phyloP scores from a whole-genome alignment of 305 asterid genomes.

The Fraxinus nigra region DNA sequence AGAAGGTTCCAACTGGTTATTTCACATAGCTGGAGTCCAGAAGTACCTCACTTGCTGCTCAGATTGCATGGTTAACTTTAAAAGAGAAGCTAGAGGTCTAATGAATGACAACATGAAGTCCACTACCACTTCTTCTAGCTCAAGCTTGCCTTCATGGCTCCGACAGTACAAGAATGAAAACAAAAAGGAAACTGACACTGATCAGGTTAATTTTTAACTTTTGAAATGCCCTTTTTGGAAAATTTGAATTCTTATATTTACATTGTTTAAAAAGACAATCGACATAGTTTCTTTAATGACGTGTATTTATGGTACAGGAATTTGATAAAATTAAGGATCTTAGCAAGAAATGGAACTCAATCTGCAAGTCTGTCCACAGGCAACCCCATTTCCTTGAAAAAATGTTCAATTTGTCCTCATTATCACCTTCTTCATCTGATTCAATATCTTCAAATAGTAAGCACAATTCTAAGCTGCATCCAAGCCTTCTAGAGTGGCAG shows the following conservation, averaged over 20 bases:
- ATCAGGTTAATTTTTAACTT: slow-evolving; percentile 38
- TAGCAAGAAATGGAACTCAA: slow-evolving; percentile 79
- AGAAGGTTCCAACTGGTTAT: slow-evolving; percentile 46
- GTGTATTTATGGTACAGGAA: slow-evolving; percentile 38
- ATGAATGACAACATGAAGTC: slow-evolving; percentile 28
- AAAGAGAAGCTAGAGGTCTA: slow-evolving; percentile 57
- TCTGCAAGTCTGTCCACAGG: slow-evolving; percentile 64
- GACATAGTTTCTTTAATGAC: slow-evolving; percentile 10
- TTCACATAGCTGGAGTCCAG: slow-evolving; percentile 42
- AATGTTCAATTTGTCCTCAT: slow-evolving; percentile 40
- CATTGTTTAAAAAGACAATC: not conserved
- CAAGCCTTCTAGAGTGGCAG: slow-evolving; percentile 53
- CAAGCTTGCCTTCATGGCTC: slow-evolving; percentile 86
- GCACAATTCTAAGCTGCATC: slow-evolving; percentile 35
- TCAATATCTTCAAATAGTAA: slow-evolving; percentile 60
- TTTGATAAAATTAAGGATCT: slow-evolving; percentile 49
- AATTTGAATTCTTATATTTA: not conserved
- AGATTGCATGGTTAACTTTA: slow-evolving; percentile 67
- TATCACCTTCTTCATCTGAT: slow-evolving; percentile 68
- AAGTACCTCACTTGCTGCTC: slow-evolving; percentile 70
- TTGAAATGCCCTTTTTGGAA: not conserved
- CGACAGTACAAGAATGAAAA: slow-evolving; percentile 69
- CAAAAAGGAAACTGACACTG: slow-evolving; percentile 21
- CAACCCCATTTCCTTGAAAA: slow-evolving; percentile 65
- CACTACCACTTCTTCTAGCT: slow-evolving; percentile 32